A percentile compares a stretch with the other conserved stretches of the same genome.
These are phyloP conservation scores for Dissophora ornata DNA, from an alignment of 192 early-diverging fungal species.

Conservation along the genomic window DNA sequence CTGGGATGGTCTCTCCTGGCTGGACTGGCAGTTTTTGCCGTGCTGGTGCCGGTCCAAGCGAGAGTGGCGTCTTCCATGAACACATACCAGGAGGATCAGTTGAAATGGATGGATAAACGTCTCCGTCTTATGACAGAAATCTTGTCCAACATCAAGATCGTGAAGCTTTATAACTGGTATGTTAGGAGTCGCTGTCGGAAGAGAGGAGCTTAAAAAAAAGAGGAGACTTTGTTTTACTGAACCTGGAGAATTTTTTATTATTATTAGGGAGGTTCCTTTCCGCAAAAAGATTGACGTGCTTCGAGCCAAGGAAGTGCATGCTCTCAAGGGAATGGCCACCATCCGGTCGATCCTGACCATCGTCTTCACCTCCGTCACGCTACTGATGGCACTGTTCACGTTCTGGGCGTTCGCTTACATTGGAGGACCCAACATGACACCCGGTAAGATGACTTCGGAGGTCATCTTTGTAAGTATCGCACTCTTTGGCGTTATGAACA, in stretches of 20 bases:
- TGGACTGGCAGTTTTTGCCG: conserved; percentile 33
- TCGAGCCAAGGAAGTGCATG: conserved; percentile 27
- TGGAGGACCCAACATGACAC: conserved; percentile 38
- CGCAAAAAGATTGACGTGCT: conserved; percentile 22
- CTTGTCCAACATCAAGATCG: conserved; percentile 45
- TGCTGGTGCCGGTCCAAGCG: conserved; percentile 29
- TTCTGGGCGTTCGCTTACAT: conserved; percentile 24
- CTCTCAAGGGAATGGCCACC: conserved; percentile 27
- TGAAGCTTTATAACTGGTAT: conserved; percentile 46
- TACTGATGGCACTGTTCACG: conserved; percentile 36
- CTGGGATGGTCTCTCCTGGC: conserved; percentile 42
- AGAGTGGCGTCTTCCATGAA: conserved; percentile 29
- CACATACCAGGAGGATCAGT: conserved; percentile 14
- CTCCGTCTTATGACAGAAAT: conserved; percentile 41
- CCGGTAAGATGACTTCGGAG: conserved; percentile 30
- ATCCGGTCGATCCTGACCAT: conserved; percentile 29
- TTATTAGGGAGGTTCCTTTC: conserved; percentile 44
- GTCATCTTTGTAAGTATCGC: conserved; percentile 75
- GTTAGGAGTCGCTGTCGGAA: too few species aligned
- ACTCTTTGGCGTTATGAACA: conserved; percentile 70
- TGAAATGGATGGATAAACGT: conserved; percentile 40
- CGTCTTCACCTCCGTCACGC: conserved; percentile 36
- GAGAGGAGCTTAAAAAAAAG: too few species aligned
- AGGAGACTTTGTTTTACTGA: too few species aligned
- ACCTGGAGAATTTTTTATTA: too few species aligned